These are phyloP conservation scores for Endothia cerciana DNA, from an alignment of 2,329 filamentous ascomycete species.

Conservation along the genomic window DNA sequence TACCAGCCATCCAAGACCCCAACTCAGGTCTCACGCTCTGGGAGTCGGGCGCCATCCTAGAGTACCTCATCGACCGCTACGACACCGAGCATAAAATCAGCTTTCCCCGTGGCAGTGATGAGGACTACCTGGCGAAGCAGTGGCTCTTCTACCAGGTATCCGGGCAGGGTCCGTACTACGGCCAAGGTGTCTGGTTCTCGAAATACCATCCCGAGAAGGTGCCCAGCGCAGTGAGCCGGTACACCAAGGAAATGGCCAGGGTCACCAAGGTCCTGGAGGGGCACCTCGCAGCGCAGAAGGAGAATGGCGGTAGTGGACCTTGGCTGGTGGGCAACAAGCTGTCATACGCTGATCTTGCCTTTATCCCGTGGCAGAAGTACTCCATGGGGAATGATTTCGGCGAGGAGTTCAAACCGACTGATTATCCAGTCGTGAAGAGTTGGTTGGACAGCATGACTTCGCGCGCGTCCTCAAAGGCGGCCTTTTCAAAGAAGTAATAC, in stretches of 20 bases:
- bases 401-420: neutral
- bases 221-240: slow-evolving; percentile 14
- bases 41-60: slow-evolving; percentile 55
- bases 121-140: slow-evolving; percentile 43
- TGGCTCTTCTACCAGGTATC: slow-evolving; percentile 49
- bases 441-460: neutral
- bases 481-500: neutral
- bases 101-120: slow-evolving; percentile 40
- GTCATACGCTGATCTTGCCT: slow-evolving; percentile 23
- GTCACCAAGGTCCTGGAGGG: slow-evolving; percentile 21
- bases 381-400: neutral
- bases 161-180: slow-evolving; percentile 50
- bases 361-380: slow-evolving; percentile 17
- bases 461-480: neutral
- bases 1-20: slow-evolving; percentile 37
- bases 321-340: slow-evolving; percentile 24
- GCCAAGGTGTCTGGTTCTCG: slow-evolving; percentile 41
- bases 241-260: slow-evolving; percentile 12
- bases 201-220: slow-evolving; percentile 20
- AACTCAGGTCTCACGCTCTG: slow-evolving; percentile 51
- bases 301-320: slow-evolving; percentile 1
- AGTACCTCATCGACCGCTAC: slow-evolving; percentile 51
- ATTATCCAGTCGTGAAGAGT: neutral
- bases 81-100: slow-evolving; percentile 47
- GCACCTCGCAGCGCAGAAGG: slow-evolving; percentile 17